Conservation (phyloP, 2,329 filamentous ascomycete species). For the Pyrenochaeta sp. region DNA sequence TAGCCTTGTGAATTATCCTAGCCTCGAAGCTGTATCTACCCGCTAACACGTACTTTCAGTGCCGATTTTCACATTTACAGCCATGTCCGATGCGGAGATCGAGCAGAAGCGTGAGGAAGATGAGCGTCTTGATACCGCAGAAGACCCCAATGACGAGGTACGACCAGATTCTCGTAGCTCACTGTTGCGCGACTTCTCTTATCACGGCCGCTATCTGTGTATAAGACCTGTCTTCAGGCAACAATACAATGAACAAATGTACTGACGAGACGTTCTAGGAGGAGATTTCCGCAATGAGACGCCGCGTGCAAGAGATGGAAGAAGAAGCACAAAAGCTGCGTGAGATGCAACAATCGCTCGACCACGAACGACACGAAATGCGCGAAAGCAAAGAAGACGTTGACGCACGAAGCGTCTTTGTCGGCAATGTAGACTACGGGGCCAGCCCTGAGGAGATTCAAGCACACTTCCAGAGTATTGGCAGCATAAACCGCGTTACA, state of each 20-base stretch:
- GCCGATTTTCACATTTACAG: constrained; percentile 1
- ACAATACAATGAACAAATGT: neutral
- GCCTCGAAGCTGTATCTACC: constrained; percentile 8
- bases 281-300: constrained; percentile 61
- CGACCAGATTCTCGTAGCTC: constrained; percentile 8
- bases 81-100: constrained; percentile 42
- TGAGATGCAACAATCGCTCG: constrained; percentile 69
- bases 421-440: constrained; percentile 98
- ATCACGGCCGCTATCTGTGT: neutral
- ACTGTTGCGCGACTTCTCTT: neutral
- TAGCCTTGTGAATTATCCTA: constrained; percentile 24
- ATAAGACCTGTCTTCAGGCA: neutral
- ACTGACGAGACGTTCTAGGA: constrained; percentile 35
- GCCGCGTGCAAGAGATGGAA: constrained; percentile 64
- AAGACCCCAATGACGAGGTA: constrained; percentile 49
- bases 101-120: constrained; percentile 43
- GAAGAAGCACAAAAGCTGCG: constrained; percentile 66
- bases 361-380: constrained; percentile 83
- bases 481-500: constrained; percentile 96
- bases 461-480: constrained; percentile 96
- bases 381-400: constrained; percentile 95
- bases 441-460: constrained; percentile 98
- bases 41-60: constrained; percentile 11
- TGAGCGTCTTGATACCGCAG: constrained; percentile 44
- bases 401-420: constrained; percentile 94